Evolutionary conservation across 2,329 filamentous ascomycete genomes (phyloP).

Genomic region (Diaporthe nobilis): DNA sequence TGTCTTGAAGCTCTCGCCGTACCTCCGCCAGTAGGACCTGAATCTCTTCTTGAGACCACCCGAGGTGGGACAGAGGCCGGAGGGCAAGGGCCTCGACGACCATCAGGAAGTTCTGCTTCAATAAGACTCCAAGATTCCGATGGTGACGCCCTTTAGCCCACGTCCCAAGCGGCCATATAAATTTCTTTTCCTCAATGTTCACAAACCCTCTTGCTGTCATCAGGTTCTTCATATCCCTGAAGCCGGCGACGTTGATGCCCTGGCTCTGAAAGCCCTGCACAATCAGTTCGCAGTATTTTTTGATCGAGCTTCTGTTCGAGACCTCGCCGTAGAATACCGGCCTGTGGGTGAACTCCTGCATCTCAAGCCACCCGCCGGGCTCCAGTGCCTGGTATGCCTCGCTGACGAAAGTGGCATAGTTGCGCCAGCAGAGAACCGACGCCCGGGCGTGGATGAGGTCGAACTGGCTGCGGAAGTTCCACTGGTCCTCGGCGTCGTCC

Average conservation of each 20-base stretch:
- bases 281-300: constrained; percentile 43
- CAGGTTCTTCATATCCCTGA: constrained; percentile 2
- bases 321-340: constrained; percentile 41
- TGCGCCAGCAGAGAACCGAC: constrained; percentile 41
- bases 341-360: constrained; percentile 44
- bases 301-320: constrained; percentile 42
- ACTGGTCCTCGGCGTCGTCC: constrained; percentile 46
- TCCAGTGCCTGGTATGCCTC: constrained; percentile 42
- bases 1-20: constrained; percentile 40
- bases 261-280: constrained; percentile 36
- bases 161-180: constrained; percentile 46
- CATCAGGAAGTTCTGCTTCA: constrained; percentile 43
- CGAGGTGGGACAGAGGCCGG: constrained; percentile 29
- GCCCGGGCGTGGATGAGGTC: constrained; percentile 46
- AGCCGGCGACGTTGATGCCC: constrained; percentile 10
- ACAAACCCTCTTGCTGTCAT: constrained; percentile 43
- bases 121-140: constrained; percentile 43
- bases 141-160: constrained; percentile 48
- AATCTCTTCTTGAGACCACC: constrained; percentile 40
- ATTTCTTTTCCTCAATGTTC: constrained; percentile 46
- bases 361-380: constrained; percentile 46
- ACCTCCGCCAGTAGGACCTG: constrained; percentile 39
- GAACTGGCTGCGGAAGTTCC: constrained; percentile 44
- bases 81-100: constrained; percentile 37
- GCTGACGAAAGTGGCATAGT: constrained; percentile 40